These are phyloP conservation scores for Wickerhamomyces silvicola DNA, from an alignment of 805 yeast genomes.

Conservation along the genomic window DNA sequence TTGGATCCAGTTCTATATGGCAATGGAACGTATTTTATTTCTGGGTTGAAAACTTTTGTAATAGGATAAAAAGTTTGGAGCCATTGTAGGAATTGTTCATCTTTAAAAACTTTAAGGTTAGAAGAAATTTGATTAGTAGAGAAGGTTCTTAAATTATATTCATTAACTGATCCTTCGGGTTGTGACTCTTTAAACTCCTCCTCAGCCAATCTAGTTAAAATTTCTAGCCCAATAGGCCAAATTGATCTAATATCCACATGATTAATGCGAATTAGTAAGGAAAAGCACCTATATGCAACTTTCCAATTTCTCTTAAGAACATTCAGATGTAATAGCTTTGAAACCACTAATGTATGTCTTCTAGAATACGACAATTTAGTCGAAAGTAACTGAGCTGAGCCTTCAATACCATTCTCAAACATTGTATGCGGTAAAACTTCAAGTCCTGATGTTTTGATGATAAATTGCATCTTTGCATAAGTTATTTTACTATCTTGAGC, in stretches of 20 bases:
- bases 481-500: not conserved
- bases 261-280: conserved; percentile 41
- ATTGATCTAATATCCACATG: conserved; percentile 46
- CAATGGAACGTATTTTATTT: not conserved
- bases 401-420: not conserved
- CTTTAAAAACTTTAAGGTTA: conserved; percentile 6
- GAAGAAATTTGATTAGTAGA: not conserved
- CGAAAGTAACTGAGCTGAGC: not conserved
- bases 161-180: conserved; percentile 4
- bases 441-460: conserved; percentile 5
- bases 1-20: conserved; percentile 13
- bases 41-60: not conserved
- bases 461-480: not conserved
- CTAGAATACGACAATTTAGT: conserved; percentile 2
- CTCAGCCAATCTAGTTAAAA: conserved; percentile 27
- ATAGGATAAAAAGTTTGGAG: conserved; percentile 8
- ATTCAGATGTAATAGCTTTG: conserved; percentile 35
- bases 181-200: conserved; percentile 4
- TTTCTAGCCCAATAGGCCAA: conserved; percentile 62
- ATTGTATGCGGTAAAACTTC: conserved; percentile 10
- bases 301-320: conserved; percentile 47
- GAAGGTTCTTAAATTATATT: conserved; percentile 8
- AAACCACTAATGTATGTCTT: conserved; percentile 8
- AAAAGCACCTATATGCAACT: conserved; percentile 45
- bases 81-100: conserved; percentile 22